phyloP scores from a whole-genome alignment of 169 alveolate species.

The Besnoitia besnoiti region DNA sequence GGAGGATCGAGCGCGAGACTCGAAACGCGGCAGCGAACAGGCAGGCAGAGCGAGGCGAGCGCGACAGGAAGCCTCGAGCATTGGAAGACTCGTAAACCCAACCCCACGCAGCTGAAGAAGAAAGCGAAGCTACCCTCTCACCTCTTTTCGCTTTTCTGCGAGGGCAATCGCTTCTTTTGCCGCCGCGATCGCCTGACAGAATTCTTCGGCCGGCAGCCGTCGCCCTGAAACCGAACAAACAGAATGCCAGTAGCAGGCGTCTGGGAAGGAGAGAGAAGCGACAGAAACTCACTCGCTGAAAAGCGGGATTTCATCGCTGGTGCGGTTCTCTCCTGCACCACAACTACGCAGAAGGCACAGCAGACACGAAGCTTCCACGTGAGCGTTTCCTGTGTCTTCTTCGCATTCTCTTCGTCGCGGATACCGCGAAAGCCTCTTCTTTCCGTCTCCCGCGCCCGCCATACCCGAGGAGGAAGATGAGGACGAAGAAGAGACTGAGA shows the following conservation, averaged over 20 bases:
- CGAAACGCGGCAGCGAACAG: background rate
- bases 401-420: background rate
- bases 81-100: too few species aligned
- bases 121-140: background rate
- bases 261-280: too few species aligned
- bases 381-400: too few species aligned
- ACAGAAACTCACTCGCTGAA: too few species aligned
- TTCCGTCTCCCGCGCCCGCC: background rate
- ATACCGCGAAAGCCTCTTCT: too few species aligned
- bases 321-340: too few species aligned
- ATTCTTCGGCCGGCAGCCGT: conserved; percentile 49
- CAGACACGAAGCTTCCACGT: too few species aligned
- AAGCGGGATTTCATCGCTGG: too few species aligned
- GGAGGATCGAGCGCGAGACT: background rate
- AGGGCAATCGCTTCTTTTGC: conserved; percentile 59
- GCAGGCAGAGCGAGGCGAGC: background rate
- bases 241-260: too few species aligned
- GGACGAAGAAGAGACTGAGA: conserved; percentile 29
- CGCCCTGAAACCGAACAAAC: background rate
- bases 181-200: conserved; percentile 49
- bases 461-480: conserved; percentile 31
- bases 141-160: conserved; percentile 67
- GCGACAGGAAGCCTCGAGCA: too few species aligned
- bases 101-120: background rate
- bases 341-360: too few species aligned